A percentile compares a stretch with the other conserved stretches of the same genome.
Evolutionary conservation across 176 grass and related monocot species (phyloP).

Genomic region (Canna indica): DNA sequence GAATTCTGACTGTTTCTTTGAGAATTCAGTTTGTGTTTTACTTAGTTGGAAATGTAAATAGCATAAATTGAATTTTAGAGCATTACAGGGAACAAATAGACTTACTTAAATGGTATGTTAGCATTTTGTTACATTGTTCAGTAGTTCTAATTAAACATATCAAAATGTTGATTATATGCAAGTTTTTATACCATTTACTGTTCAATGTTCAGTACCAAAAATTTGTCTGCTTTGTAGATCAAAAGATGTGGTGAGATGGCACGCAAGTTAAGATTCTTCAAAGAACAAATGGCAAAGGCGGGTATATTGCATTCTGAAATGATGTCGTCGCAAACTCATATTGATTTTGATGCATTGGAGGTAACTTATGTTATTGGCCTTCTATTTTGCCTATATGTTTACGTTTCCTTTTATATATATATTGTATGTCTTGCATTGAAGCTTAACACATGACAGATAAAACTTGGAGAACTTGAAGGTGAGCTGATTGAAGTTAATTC

Average conservation of each 20-base stretch:
- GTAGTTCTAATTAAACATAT: too few species aligned
- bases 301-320: neutral
- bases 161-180: neutral
- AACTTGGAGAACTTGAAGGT: conserved; percentile 74
- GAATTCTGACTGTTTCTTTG: neutral
- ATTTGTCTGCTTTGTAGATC: conserved; percentile 34
- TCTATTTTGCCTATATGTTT: neutral
- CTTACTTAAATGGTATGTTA: too few species aligned
- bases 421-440: conserved; percentile 4
- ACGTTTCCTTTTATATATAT: neutral
- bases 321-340: neutral
- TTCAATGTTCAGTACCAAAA: neutral
- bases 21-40: neutral
- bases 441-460: conserved; percentile 51
- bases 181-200: neutral
- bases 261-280: conserved; percentile 5
- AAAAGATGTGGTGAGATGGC: conserved; percentile 11
- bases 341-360: conserved; percentile 9
- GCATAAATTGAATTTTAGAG: too few species aligned
- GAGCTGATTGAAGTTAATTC: conserved; percentile 94
- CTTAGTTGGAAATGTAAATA: conserved; percentile 1
- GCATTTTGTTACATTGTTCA: too few species aligned
- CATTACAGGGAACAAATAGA: too few species aligned
- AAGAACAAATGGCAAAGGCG: conserved; percentile 7
- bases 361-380: neutral